Conservation (phyloP, 106 monocot species). For the Agapanthus africanus region DNA sequence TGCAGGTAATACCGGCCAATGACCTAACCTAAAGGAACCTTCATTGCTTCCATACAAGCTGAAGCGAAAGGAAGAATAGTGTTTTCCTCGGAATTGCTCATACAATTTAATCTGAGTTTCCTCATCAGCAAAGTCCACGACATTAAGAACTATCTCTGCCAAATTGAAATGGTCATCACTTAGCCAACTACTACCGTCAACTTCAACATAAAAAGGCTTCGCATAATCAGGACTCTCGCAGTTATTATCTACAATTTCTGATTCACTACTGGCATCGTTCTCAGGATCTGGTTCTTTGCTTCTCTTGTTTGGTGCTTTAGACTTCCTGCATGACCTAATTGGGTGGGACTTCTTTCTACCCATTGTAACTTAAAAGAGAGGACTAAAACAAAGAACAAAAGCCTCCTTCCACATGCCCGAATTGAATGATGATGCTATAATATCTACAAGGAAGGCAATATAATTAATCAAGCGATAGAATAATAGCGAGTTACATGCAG, state of each 20-base stretch:
- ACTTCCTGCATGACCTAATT: slow-evolving; percentile 35
- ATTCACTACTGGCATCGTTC: slow-evolving; percentile 6
- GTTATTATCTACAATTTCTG: slow-evolving; percentile 6
- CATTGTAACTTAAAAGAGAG: no score
- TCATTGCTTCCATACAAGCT: slow-evolving; percentile 39
- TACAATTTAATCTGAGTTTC: slow-evolving; percentile 15
- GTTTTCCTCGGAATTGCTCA: slow-evolving; percentile 18
- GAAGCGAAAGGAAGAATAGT: slow-evolving; percentile 43
- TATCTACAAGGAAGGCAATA: no score
- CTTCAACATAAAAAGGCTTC: slow-evolving; percentile 43
- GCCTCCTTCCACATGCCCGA: no score
- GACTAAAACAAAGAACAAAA: no score
- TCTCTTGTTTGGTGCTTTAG: slow-evolving; percentile 3
- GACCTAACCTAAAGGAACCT: slow-evolving; percentile 61
- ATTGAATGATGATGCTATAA: no score
- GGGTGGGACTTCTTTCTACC: slow-evolving; percentile 77
- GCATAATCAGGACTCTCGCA: slow-evolving; percentile 3
- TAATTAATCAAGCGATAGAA: no score
- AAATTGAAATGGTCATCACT: slow-evolving; percentile 58
- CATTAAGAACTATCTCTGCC: slow-evolving; percentile 63
- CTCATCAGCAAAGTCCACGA: slow-evolving; percentile 42
- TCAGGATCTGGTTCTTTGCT: not conserved
- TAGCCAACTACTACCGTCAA: slow-evolving; percentile 35
- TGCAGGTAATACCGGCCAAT: slow-evolving; percentile 57
- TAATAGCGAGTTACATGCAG: no score